Percentiles rank a stretch among this genome's conserved stretches.
Conservation (phyloP, 495 filamentous ascomycete species). For the Penicillium herquei region DNA sequence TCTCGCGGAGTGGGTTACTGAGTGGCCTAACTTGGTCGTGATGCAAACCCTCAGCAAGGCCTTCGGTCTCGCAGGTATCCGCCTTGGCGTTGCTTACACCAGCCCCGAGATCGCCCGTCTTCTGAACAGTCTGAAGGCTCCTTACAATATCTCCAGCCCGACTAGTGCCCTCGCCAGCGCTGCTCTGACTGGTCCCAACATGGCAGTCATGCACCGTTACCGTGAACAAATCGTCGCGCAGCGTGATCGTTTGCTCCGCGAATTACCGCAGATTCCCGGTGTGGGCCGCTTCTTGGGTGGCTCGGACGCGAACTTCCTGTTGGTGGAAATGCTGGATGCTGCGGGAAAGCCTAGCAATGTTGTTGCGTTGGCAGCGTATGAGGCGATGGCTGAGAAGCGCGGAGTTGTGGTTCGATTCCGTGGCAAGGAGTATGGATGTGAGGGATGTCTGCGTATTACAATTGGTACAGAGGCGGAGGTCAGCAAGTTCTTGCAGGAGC, state of each 20-base stretch:
- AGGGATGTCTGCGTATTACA: conserved; percentile 86
- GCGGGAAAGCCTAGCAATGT: conserved; percentile 71
- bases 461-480: conserved; percentile 90
- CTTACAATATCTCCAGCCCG: conserved; percentile 87
- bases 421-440: conserved; percentile 86
- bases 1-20: conserved; percentile 88
- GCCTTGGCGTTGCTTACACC: conserved; percentile 70
- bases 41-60: conserved; percentile 98
- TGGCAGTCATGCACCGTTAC: conserved; percentile 70
- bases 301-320: conserved; percentile 77
- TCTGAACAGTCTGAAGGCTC: conserved; percentile 89
- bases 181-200: conserved; percentile 62
- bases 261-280: conserved; percentile 73
- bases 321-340: conserved; percentile 80
- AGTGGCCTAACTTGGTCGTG: conserved; percentile 95
- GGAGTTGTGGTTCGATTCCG: conserved; percentile 92
- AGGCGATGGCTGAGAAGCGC: conserved; percentile 77
- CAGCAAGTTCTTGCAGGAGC: conserved; percentile 66
- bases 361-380: conserved; percentile 75
- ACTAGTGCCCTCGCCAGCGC: conserved; percentile 77
- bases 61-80: conserved; percentile 91
- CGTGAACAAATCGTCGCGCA: conserved; percentile 68
- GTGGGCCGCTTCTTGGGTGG: conserved; percentile 83
- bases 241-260: conserved; percentile 68
- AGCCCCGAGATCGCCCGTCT: conserved; percentile 67